These are phyloP conservation scores for Lavandula angustifolia DNA, from an alignment of 257 asterid genomes.

Conservation along the genomic window DNA sequence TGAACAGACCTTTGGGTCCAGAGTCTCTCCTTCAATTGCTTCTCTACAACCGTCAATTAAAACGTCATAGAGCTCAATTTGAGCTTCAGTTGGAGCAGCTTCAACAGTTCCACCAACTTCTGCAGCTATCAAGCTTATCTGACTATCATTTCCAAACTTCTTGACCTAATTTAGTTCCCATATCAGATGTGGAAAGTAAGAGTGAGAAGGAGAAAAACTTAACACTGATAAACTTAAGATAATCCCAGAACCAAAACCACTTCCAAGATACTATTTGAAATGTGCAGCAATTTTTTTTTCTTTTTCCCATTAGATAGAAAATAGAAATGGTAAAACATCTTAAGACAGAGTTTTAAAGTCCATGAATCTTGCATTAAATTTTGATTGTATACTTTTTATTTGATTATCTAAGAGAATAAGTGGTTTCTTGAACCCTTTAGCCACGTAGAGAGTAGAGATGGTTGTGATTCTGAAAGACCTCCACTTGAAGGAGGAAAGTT, in stretches of 20 bases:
- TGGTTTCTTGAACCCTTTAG: background rate
- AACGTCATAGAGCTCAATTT: slow-evolving; percentile 92
- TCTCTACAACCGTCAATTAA: slow-evolving; percentile 93
- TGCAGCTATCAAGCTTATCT: slow-evolving; percentile 72
- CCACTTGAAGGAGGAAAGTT: background rate
- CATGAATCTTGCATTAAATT: background rate
- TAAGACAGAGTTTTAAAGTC: background rate
- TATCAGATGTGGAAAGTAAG: slow-evolving; percentile 17
- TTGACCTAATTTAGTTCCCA: slow-evolving; percentile 61
- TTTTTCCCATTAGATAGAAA: background rate
- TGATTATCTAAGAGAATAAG: background rate
- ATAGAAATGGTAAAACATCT: background rate
- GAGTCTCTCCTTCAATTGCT: slow-evolving; percentile 66
- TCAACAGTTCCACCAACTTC: slow-evolving; percentile 97
- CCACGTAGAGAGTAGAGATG: slow-evolving; percentile 4
- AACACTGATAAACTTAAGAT: background rate
- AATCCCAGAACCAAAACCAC: background rate
- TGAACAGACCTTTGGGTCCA: slow-evolving; percentile 72
- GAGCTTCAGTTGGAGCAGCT: slow-evolving; percentile 90
- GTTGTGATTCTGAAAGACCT: background rate
- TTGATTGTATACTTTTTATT: background rate
- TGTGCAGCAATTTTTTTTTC: background rate
- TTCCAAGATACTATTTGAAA: slow-evolving; percentile 4
- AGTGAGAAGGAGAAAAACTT: background rate
- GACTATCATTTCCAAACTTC: slow-evolving; percentile 93